Evolutionary conservation across 768 basidiomycete genomes (phyloP), one percentile per base, ranked within the genome.

Genomic region (Podaxis rugospora): DNA sequence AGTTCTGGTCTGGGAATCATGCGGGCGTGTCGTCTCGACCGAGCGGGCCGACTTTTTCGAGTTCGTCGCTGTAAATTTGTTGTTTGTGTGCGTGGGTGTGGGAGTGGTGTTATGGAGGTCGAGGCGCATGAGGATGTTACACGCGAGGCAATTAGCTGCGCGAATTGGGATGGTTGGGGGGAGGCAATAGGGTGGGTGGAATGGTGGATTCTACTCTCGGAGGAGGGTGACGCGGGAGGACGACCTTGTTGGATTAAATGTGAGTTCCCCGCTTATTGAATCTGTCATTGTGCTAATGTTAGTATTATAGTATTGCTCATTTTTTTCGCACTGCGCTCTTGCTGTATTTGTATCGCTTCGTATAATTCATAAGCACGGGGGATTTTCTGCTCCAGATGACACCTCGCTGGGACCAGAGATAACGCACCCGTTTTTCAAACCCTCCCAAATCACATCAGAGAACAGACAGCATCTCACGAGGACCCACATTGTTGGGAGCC

Each of bases 31-130:
- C 37, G 79, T 90, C 49, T 74, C 77, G 18, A 80, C 84, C 62
- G 95, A 98, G 74, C 84, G 88, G 47, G 88, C 83, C 6, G 93
- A 95, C 72, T 98, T 92, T 70, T 92, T 86, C 75, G 94, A 97
- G 71, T 98, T 97, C 72, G 74, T 95, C 6, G 93, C 87, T 25
- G 88, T 92, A 69, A 96, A 95, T 69, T 66, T 91, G 32, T 65
- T 89, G 11, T 88, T 97, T 68, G 86, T 86, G 1, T 74, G 80
- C 1, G 73, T 90, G 10, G 85, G 90, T 1, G 70, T 94, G 25
- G 75, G 78, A 21, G 73, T 93, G 16, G 78, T 94, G 39, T 79
- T 91, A 55, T 78, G 85, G 59, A 80, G 94, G 50, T 86, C 88
- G 47, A 55, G 52, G 13, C 53, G 59, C 32, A 61, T 55, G 59